These are phyloP conservation scores for Barnettozyma botsteinii DNA, from an alignment of 805 yeast species.

Conservation along the genomic window DNA sequence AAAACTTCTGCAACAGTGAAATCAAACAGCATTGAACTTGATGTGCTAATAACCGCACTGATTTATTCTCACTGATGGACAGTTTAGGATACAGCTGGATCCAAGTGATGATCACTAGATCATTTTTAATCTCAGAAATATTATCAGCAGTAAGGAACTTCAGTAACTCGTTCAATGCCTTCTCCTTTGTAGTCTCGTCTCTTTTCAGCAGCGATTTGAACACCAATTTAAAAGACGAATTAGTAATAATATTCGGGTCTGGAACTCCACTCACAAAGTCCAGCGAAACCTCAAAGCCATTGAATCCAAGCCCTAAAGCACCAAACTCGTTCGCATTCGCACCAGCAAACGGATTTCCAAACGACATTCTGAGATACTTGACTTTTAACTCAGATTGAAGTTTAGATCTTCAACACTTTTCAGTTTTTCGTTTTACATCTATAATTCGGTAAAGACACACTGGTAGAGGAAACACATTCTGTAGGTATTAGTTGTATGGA, in stretches of 20 bases:
- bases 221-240: constrained; percentile 50
- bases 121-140: constrained; percentile 37
- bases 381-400: no score
- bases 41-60: constrained; percentile 58
- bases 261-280: constrained; percentile 77
- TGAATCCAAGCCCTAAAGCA: constrained; percentile 32
- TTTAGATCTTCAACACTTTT: no score
- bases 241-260: constrained; percentile 47
- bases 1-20: constrained; percentile 43
- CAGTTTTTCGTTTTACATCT: no score
- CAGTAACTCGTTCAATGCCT: constrained; percentile 56
- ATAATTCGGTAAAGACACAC: no score
- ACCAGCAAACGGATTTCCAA: constrained; percentile 23
- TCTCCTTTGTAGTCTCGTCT: constrained; percentile 81
- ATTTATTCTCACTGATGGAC: constrained; percentile 62
- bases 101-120: constrained; percentile 57
- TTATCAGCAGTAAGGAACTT: constrained; percentile 24
- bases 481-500: no score
- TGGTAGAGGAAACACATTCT: no score
- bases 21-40: constrained; percentile 56
- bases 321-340: constrained; percentile 10
- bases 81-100: constrained; percentile 78
- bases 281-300: constrained; percentile 52
- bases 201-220: constrained; percentile 74
- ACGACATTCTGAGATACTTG: constrained; percentile 6